Evolutionary conservation across 2,329 filamentous ascomycete genomes (phyloP), one percentile per base, ranked within the genome.

Genomic region (Curvularia eragrostidis): DNA sequence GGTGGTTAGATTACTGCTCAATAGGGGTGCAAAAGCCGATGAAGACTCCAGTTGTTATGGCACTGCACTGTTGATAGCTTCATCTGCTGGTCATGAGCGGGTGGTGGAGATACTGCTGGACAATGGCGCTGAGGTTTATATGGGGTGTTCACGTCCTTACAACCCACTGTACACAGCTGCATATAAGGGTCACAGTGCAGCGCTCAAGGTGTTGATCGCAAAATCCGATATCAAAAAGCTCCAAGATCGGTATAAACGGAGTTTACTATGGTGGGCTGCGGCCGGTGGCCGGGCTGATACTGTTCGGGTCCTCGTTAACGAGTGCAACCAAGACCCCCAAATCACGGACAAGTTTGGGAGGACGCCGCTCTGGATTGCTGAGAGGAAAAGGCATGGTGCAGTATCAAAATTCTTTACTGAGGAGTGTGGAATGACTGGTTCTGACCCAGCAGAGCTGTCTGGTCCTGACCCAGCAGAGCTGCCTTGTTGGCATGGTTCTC

Each of bases 321-420:
- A 30, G 15, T 30, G 19, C 12, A n/a, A 30, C 13, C n/a, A 7
- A 3, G 48, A 57, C 32, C 48, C 54, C 52, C 46, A 15, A 43
- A 36, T 34, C 3, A 10, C 52, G 5, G 47, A 55, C 36, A 55
- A 34, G 8, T 55, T 55, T 34, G 52, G 52, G 38, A 36, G 39
- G 6, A 55, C 10, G n/a, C 52, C 52, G 6, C 36, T 24, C 36
- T 43, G 44, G 36, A 55, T 55, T 23, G 52, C 52, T 23, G 19
- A 12, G 18, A 50, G 43, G 46, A 55, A 55, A 43, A 24, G 44
- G 19, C 46, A 55, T 38, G 6, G 2, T 32, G 52, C 52, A 49
- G 52, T 49, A n/a, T 50, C 19, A 13, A 43, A 55, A 34, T 42
- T 42, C 13, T 15, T 47, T 18, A 8, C 10, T 15, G 26, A n/a